Percentiles rank a stretch among this genome's conserved stretches.
Conservation (phyloP, 2,329 filamentous ascomycete species). For the Fusarium napiforme region DNA sequence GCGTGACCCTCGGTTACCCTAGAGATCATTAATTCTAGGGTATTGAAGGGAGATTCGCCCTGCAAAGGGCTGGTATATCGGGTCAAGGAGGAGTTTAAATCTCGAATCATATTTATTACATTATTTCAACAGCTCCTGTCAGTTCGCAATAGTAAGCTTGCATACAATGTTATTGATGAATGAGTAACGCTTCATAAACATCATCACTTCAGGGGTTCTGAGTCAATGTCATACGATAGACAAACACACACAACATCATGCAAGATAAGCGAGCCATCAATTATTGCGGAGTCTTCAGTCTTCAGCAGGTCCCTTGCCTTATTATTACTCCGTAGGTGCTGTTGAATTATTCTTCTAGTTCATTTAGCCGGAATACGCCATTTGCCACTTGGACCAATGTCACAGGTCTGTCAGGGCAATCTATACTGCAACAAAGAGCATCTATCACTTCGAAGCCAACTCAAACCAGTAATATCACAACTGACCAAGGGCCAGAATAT, state of each 20-base stretch:
- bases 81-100: neutral
- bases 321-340: too few species aligned
- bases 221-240: neutral
- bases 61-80: rapidly evolving
- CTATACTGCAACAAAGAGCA: too few species aligned
- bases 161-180: too few species aligned
- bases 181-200: rapidly evolving
- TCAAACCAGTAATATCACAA: neutral
- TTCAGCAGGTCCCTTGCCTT: too few species aligned
- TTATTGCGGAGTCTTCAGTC: too few species aligned
- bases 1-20: neutral
- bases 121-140: too few species aligned
- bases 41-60: rapidly evolving
- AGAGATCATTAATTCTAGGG: rapidly evolving
- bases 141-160: too few species aligned
- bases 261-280: neutral
- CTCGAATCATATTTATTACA: too few species aligned
- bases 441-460: too few species aligned
- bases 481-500: too few species aligned
- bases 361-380: neutral
- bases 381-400: neutral
- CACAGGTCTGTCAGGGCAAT: too few species aligned
- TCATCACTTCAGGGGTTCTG: rapidly evolving
- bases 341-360: too few species aligned
- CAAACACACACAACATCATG: neutral